Evolutionary conservation across 2,329 filamentous ascomycete species (phyloP).

Genomic region (Colletotrichum orchidophilum): DNA sequence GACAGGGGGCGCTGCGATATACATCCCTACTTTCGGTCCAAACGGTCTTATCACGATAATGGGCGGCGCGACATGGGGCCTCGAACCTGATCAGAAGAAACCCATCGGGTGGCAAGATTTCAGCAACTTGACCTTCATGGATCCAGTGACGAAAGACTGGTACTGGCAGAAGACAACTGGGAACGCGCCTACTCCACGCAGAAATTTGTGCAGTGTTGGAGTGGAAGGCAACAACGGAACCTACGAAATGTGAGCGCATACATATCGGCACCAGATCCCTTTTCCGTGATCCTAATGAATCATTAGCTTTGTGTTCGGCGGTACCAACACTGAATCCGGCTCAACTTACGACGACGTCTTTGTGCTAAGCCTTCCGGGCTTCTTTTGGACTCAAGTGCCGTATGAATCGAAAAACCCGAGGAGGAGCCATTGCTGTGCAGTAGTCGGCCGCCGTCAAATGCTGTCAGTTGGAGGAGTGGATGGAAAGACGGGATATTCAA

Average conservation of each 20-base stretch:
- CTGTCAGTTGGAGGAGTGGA: conserved; percentile 18
- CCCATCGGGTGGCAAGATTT: conserved; percentile 22
- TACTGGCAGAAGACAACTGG: conserved; percentile 31
- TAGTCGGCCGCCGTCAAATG: conserved; percentile 31
- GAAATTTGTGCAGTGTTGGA: conserved; percentile 20
- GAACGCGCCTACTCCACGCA: conserved; percentile 6
- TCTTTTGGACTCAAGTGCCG: conserved; percentile 30
- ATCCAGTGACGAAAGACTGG: conserved; percentile 23
- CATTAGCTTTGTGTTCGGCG: conserved; percentile 32
- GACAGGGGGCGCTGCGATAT: conserved; percentile 8
- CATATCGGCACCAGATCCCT: background rate
- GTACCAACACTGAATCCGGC: background rate
- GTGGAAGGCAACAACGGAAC: conserved; percentile 24
- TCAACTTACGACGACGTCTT: conserved; percentile 21
- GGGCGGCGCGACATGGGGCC: conserved; percentile 10
- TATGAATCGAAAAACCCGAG: conserved; percentile 1
- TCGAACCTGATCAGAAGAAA: background rate
- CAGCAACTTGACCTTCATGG: conserved; percentile 31
- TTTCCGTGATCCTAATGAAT: background rate
- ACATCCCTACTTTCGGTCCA: conserved; percentile 21
- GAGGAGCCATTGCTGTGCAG: conserved; percentile 12
- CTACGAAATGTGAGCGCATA: conserved; percentile 29
- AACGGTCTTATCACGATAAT: conserved; percentile 27
- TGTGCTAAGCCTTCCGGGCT: conserved; percentile 32
- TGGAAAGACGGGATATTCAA: background rate